phyloP scores from a whole-genome alignment of 176 grass and related monocot species.

The Coix lacrymajobi region DNA sequence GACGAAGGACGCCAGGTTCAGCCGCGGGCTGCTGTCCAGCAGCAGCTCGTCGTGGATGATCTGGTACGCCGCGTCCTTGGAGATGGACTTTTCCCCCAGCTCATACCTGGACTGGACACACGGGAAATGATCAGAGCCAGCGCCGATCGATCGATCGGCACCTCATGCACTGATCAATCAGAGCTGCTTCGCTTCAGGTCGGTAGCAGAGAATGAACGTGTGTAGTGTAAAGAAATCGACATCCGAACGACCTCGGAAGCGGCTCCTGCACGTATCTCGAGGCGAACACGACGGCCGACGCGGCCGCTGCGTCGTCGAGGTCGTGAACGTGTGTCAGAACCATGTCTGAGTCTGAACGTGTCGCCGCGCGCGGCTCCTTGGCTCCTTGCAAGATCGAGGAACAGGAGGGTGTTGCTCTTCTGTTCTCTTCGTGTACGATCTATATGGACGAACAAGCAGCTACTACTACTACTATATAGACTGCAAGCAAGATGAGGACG shows the following conservation, averaged over 20 bases:
- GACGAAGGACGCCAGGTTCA: slow-evolving; percentile 93
- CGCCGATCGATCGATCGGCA: background rate
- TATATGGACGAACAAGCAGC: background rate
- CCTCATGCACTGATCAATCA: background rate
- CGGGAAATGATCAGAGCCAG: background rate
- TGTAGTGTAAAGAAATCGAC: background rate
- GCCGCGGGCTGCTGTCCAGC: slow-evolving; percentile 78
- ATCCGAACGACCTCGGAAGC: slow-evolving; percentile 40
- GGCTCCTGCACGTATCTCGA: slow-evolving; percentile 83
- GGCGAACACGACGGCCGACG: slow-evolving; percentile 53
- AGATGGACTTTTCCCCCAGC: slow-evolving; percentile 44
- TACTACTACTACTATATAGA: background rate
- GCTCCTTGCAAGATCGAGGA: background rate
- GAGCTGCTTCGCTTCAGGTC: background rate
- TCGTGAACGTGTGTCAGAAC: slow-evolving; percentile 61
- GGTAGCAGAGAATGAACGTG: background rate
- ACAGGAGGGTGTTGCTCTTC: background rate
- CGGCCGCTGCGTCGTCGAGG: slow-evolving; percentile 12
- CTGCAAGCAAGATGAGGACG: background rate
- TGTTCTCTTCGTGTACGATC: background rate
- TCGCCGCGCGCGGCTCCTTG: background rate
- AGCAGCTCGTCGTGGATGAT: slow-evolving; percentile 94
- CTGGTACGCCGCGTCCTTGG: slow-evolving; percentile 94
- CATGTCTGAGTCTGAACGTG: slow-evolving; percentile 36
- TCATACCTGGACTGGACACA: slow-evolving; percentile 27